Base-by-base conservation (phyloP, 2,329 filamentous ascomycete species). In the Pseudogymnoascus sp. region DNA sequence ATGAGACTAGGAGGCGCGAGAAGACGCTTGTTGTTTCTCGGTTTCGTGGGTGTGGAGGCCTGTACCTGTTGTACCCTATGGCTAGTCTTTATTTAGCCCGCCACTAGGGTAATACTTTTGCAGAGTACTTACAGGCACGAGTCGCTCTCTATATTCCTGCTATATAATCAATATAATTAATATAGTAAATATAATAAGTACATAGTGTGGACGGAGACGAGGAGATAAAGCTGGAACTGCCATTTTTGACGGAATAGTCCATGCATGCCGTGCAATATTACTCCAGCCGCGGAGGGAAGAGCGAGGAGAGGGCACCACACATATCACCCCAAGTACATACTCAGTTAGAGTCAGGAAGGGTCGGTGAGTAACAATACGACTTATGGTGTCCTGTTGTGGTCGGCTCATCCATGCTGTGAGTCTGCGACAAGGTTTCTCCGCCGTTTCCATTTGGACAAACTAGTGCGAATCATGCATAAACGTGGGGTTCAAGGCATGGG, bases 311-410 rank as follows among this genome's bases (percentile, higher is more conserved):
- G 18, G 23, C 10, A 13, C 7, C 5, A 30, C 45, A 52, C n/a
- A n/a, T n/a, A n/a, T n/a, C n/a, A n/a, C n/a, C n/a, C n/a, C n/a
- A n/a, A n/a, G n/a, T n/a, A n/a, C n/a, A n/a, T n/a, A n/a, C n/a
- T n/a, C n/a, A n/a, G n/a, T n/a, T n/a, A n/a, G 45, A 52, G 45
- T 52, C 45, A 52, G 18, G 18, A 52, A 52, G 45, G 45, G 45
- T 52, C 45, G 7, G 13, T 30, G 7, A 30, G 45, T 52, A 18
- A 19, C 26, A 4, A 15, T 30, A 18, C 12, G 13, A 13, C 33
- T 5, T n/a, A 34, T 13, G n/a, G 33, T 34, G n/a, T 34, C 10
- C 23, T 52, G 45, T 12, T 52, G 45, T 52, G 45, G 19, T 21
- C 18, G 19, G 38, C 19, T n/a, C n/a, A n/a, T n/a, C n/a, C 7